Evolutionary conservation across 495 filamentous ascomycete genomes (phyloP).

Genomic region (Delitschia confertaspora): DNA sequence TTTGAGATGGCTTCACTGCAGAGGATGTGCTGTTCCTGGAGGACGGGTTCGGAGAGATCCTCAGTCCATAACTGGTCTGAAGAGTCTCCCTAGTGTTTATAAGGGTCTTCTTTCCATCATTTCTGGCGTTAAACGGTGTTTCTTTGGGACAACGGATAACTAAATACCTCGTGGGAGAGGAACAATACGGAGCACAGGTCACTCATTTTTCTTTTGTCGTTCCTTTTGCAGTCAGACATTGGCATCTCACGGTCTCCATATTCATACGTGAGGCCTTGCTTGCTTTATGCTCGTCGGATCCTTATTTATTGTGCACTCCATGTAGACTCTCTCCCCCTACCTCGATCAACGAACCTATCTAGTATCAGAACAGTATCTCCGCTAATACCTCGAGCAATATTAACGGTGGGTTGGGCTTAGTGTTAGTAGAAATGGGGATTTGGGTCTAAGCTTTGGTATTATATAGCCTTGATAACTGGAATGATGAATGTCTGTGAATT

Average conservation of each 20-base stretch:
- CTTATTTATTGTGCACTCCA: not conserved
- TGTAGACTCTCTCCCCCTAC: not conserved
- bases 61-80: conserved; percentile 12
- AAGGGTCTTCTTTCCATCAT: too few relatives aligned
- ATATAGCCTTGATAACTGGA: conserved; percentile 1
- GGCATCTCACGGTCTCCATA: not conserved
- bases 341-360: conserved; percentile 1
- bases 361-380: not conserved
- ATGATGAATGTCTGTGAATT: conserved; percentile 1
- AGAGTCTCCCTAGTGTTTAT: conserved; percentile 21
- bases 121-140: conserved; percentile 8
- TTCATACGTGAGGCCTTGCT: not conserved
- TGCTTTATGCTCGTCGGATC: not conserved
- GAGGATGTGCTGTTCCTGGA: not conserved
- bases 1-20: not conserved
- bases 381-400: not conserved
- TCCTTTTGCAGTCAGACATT: conserved; percentile 6
- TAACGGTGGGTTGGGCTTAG: not conserved
- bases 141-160: conserved; percentile 9
- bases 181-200: conserved; percentile 2
- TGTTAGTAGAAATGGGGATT: not conserved
- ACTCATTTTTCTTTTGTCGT: conserved; percentile 15
- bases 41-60: not conserved
- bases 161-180: not conserved
- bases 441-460: not conserved